Evolutionary conservation across 495 filamentous ascomycete genomes (phyloP).

Genomic region (Evernia prunastri): DNA sequence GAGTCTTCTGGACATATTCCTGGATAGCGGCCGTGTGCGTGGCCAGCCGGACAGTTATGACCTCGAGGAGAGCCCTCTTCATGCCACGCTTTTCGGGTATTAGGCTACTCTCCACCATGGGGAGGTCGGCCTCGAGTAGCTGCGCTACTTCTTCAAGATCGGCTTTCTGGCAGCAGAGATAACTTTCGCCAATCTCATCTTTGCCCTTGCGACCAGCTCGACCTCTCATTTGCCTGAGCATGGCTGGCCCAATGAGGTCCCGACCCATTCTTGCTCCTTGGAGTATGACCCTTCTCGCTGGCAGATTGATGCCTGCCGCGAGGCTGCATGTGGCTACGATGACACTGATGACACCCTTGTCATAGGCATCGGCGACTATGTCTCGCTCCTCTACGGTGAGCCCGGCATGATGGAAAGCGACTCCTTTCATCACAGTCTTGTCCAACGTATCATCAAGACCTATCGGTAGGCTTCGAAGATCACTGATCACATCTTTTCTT

Average conservation of each 20-base stretch:
- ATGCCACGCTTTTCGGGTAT: constrained; percentile 62
- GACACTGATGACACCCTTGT: constrained; percentile 60
- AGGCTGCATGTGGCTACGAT: constrained; percentile 78
- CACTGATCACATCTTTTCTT: constrained; percentile 59
- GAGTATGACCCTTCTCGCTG: constrained; percentile 70
- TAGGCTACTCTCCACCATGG: constrained; percentile 62
- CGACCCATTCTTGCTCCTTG: constrained; percentile 74
- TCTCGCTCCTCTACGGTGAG: constrained; percentile 77
- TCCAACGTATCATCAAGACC: constrained; percentile 64
- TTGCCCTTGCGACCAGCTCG: constrained; percentile 79
- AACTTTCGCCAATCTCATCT: constrained; percentile 74
- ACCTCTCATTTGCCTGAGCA: constrained; percentile 81
- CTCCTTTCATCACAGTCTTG: constrained; percentile 56
- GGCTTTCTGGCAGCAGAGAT: constrained; percentile 64
- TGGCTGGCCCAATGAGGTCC: constrained; percentile 67
- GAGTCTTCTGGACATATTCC: constrained; percentile 64
- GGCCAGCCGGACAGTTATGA: constrained; percentile 64
- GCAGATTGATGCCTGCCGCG: constrained; percentile 77
- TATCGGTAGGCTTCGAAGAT: constrained; percentile 58
- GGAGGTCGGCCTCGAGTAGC: constrained; percentile 67
- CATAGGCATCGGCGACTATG: constrained; percentile 65
- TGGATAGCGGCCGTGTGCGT: constrained; percentile 61
- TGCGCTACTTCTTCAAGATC: constrained; percentile 65
- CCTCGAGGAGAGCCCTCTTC: constrained; percentile 69
- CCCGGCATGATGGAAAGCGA: constrained; percentile 78